These are phyloP conservation scores for Eutrema salsugineum DNA, from an alignment of 441 rosid species.

Conservation along the genomic window DNA sequence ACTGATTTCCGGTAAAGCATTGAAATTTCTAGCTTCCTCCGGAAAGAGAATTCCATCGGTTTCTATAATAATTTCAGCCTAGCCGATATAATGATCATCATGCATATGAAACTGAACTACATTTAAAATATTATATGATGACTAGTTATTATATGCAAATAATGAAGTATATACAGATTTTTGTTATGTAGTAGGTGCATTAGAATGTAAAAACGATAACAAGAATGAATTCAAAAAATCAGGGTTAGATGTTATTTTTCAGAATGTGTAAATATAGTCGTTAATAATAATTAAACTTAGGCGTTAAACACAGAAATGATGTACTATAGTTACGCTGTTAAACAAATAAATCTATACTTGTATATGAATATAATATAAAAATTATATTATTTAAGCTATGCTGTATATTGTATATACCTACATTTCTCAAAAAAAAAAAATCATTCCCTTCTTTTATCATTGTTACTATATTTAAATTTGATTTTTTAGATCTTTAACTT, in stretches of 20 bases:
- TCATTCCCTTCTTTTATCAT: too few relatives aligned
- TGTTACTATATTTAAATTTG: too few relatives aligned
- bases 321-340: too few relatives aligned
- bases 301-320: background rate
- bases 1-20: conserved; percentile 13
- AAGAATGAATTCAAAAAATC: background rate
- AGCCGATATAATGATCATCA: background rate
- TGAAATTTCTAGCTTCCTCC: conserved; percentile 3
- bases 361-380: too few relatives aligned
- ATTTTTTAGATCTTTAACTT: too few relatives aligned
- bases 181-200: background rate
- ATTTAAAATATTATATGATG: background rate
- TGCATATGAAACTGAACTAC: background rate
- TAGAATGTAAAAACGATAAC: background rate
- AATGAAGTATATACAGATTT: background rate
- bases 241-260: background rate
- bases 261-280: background rate
- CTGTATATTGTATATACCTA: too few relatives aligned
- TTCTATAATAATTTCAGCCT: background rate
- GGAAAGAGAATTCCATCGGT: background rate
- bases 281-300: background rate
- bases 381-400: too few relatives aligned
- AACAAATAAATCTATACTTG: too few relatives aligned
- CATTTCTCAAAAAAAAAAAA: too few relatives aligned
- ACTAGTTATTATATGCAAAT: background rate